phyloP scores from a whole-genome alignment of 164 flowering plant genomes.

The Annona squamosa region DNA sequence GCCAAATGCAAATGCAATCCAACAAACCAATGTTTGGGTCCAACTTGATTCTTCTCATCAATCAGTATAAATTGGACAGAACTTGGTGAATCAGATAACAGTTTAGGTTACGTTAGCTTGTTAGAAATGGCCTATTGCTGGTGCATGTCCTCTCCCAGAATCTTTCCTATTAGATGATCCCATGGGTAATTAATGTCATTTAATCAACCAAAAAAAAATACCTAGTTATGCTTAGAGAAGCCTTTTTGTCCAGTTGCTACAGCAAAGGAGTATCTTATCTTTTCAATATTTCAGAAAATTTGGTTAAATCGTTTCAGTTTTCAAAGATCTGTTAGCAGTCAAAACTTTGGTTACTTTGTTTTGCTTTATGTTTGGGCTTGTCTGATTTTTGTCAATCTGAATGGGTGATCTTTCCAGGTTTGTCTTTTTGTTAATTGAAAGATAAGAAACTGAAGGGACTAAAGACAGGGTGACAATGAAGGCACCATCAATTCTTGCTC shows the following conservation, averaged over 20 bases:
- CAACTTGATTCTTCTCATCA: not conserved
- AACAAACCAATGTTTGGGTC: not conserved
- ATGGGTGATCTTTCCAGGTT: conserved; percentile 3
- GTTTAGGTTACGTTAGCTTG: not conserved
- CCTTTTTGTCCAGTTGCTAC: too few relatives aligned
- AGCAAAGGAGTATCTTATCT: too few relatives aligned
- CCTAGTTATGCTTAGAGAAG: too few relatives aligned
- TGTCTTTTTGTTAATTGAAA: not conserved
- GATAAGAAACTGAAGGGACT: too few relatives aligned
- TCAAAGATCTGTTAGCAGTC: not conserved
- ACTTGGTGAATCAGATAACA: not conserved
- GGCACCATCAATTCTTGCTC: conserved; percentile 67
- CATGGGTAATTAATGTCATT: too few relatives aligned
- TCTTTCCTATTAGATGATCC: not conserved
- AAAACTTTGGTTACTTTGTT: not conserved
- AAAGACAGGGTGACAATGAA: conserved; percentile 38
- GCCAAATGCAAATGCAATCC: not conserved
- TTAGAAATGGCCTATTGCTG: not conserved
- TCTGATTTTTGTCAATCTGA: not conserved
- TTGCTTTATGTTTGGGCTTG: not conserved
- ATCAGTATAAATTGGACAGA: not conserved
- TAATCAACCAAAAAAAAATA: too few relatives aligned
- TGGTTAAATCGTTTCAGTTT: not conserved
- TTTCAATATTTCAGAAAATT: too few relatives aligned
- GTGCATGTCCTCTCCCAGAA: not conserved